Conservation (phyloP, 768 basidiomycete genomes). For the Leccinum barrowsii region DNA sequence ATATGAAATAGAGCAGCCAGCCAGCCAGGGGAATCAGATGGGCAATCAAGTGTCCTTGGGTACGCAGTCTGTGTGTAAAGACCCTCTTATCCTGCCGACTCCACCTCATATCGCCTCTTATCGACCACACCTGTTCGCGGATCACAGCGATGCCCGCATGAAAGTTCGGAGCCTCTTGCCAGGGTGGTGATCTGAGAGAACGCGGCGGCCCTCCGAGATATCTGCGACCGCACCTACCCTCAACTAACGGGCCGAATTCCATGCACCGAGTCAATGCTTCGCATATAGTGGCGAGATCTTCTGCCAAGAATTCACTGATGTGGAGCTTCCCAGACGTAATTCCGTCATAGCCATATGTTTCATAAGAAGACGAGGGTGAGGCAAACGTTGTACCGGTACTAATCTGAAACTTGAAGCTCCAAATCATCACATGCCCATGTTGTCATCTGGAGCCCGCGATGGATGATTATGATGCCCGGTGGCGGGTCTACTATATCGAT, state of each 20-base stretch:
- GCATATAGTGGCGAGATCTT: not conserved
- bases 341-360: not conserved
- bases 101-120: not conserved
- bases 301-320: not conserved
- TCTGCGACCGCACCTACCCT: not conserved
- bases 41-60: not conserved
- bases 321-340: constrained; percentile 5
- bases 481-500: constrained; percentile 3
- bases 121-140: not conserved
- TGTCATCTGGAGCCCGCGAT: not conserved
- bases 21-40: not conserved
- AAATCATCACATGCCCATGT: not conserved
- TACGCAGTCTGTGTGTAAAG: not conserved
- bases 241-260: not conserved
- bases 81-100: constrained; percentile 4
- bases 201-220: not conserved
- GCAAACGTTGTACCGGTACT: not conserved
- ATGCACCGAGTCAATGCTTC: not conserved
- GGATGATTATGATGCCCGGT: not conserved
- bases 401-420: not conserved
- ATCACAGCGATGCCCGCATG: not conserved
- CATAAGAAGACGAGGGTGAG: not conserved
- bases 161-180: not conserved
- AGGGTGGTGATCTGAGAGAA: not conserved
- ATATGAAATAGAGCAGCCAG: not conserved